Evolutionary conservation across 164 flowering plant genomes (phyloP), one percentile per base, ranked within the genome.

Genomic region (Tetracentron sinense): DNA sequence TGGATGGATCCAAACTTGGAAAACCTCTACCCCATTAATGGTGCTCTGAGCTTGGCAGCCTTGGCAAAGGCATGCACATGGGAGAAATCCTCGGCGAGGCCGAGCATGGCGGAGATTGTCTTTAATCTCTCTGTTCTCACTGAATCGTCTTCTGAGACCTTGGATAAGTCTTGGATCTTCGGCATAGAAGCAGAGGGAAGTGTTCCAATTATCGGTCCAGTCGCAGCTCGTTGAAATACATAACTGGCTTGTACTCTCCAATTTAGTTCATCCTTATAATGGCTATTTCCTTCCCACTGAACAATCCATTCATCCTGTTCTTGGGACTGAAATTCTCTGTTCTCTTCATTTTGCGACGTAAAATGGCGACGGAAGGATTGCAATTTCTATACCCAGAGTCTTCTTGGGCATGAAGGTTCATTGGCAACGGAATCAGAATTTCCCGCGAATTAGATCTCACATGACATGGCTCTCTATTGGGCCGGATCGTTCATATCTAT

Each of bases 31-130:
- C 81, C 83, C 19, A 67, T 76, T 19, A 78, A 77, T 15, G 79
- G 79, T 16, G 87, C 83, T 46, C 50, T 79, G 60, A 78, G 71
- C 77, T 73, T 87, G 82, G 80, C 79, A 21, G 42, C 42, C 42
- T 74, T 84, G 75, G 87, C 89, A n/a, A 70, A 56, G 54, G 80
- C 82, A 0, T 85, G 94, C 77, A 84, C 84, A 1, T 54, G 56
- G 62, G 89, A 85, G 60, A 80, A 70, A 46, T 52, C 87, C 5
- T 65, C 73, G n/a, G 72, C 72, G 0, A 78, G 89, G 72, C 90
- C 90, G 42, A 79, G 74, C 74, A 84, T 84, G 87, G 72, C 64
- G 26, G 94, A 88, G 63, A 71, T 85, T 35, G 94, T 81, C 48
- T 82, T 84, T 42, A 78, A 65, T 60, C 79, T 88, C 42, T 74